Conservation (phyloP, 1,284 basidiomycete genomes). For the Cystobasidium sp. region DNA sequence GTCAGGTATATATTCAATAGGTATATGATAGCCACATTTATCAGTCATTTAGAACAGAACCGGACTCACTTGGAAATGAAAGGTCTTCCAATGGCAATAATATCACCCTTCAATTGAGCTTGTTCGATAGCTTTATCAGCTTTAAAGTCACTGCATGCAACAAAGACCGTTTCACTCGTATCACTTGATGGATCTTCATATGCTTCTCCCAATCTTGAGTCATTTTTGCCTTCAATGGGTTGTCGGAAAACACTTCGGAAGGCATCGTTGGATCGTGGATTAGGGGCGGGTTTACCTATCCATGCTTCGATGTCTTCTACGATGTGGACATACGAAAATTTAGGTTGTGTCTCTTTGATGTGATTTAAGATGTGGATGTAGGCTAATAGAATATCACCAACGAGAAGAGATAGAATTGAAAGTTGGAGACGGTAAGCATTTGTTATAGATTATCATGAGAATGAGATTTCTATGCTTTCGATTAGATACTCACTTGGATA, state of each 20-base stretch:
- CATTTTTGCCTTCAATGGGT: slow-evolving; percentile 40
- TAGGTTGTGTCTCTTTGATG: slow-evolving; percentile 59
- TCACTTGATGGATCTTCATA: slow-evolving; percentile 23
- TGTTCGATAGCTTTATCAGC: slow-evolving; percentile 52
- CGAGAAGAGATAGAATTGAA: no score
- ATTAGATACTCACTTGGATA: slow-evolving; percentile 34
- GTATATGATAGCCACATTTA: slow-evolving; percentile 33
- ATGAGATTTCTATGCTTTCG: no score
- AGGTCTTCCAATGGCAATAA: slow-evolving; percentile 62
- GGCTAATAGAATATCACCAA: no score
- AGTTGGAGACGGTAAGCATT: no score
- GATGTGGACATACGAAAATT: slow-evolving; percentile 66
- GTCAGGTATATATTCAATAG: no score
- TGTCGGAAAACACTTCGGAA: slow-evolving; percentile 27
- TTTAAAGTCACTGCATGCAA: slow-evolving; percentile 62
- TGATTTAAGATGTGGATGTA: slow-evolving; percentile 53
- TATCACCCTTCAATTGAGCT: slow-evolving; percentile 56
- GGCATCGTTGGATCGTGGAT: slow-evolving; percentile 35
- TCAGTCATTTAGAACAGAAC: background rate
- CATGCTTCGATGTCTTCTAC: slow-evolving; percentile 48
- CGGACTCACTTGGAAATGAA: slow-evolving; percentile 59
- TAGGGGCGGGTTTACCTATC: slow-evolving; percentile 44
- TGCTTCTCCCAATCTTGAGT: slow-evolving; percentile 46
- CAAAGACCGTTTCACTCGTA: slow-evolving; percentile 56
- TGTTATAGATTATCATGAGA: no score